Evolutionary conservation across 495 filamentous ascomycete genomes (phyloP), one percentile per base, ranked within the genome.

Genomic region (Lophiostoma macrostomum): DNA sequence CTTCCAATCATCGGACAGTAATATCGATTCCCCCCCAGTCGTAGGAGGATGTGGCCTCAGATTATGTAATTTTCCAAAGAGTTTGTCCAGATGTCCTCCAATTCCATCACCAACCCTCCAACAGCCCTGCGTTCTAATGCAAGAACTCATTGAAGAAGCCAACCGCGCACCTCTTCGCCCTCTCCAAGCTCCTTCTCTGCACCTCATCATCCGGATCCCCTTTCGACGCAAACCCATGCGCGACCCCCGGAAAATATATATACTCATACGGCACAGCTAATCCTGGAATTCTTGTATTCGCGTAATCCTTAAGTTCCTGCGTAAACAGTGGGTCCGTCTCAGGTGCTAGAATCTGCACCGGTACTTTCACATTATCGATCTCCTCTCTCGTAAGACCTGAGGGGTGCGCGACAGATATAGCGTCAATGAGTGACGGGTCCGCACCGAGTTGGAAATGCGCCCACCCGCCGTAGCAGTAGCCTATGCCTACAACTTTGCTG

Each of bases 391-490:
- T 71, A 10, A 81, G 45, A 16, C 71, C 57, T 6, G 71, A 75
- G 1, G 81, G 81, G 64, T 85, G 81, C 0, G 69, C 81, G 3
- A 67, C 70, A 0, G 74, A 71, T 23, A 83, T 69, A 42, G 67
- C 74, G 54, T 83, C 79, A n/a, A 86, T 72, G 14, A 85, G 63
- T 1, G 67, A 51, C 0, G 64, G 67, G 19, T 57, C 72, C 1
- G 63, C 67, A 4, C 73, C 77, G 0, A 83, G 68, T 30, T 73
- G 64, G 60, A 78, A 76, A 20, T 72, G 69, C 0, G 72, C 79
- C 80, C 79, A 83, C 0, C 78, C 80, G 42, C 81, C 80, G 42
- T 71, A 84, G 69, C 82, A 85, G 64, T 74, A 84, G 3, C 81
- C 81, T 16, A 84, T 65, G 1, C 79, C 80, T 5, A 70, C 80